These are phyloP conservation scores for Pisolithus microcarpus DNA, from an alignment of 768 basidiomycete species.

Conservation along the genomic window DNA sequence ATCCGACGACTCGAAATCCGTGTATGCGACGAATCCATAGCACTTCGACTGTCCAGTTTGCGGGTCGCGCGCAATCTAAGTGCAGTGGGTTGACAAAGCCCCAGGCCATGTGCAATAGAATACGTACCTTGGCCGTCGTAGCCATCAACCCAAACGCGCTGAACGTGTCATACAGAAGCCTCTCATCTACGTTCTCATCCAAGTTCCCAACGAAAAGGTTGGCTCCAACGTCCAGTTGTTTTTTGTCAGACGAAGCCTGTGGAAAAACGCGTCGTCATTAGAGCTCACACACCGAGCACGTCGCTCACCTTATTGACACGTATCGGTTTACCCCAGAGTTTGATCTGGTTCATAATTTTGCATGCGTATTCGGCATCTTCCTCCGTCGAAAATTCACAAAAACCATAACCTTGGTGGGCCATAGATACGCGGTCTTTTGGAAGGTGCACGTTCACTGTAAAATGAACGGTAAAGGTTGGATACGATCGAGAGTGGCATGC, in stretches of 20 bases:
- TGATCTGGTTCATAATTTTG: constrained; percentile 99
- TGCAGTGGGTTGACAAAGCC: constrained; percentile 3
- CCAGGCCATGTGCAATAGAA: background rate
- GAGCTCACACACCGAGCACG: background rate
- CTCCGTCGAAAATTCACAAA: constrained; percentile 98
- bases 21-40: constrained; percentile 95
- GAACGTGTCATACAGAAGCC: constrained; percentile 90
- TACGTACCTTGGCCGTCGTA: constrained; percentile 71
- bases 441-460: constrained; percentile 88
- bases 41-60: constrained; percentile 83
- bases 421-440: constrained; percentile 98
- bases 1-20: constrained; percentile 96
- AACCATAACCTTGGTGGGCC: constrained; percentile 98
- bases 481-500: background rate
- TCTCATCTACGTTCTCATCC: constrained; percentile 93
- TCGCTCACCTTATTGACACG: constrained; percentile 90
- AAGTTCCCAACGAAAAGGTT: constrained; percentile 95
- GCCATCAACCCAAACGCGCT: constrained; percentile 91
- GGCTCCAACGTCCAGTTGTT: constrained; percentile 95
- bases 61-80: constrained; percentile 87
- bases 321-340: constrained; percentile 97
- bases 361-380: constrained; percentile 99
- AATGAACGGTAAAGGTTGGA: background rate
- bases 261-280: constrained; percentile 2
- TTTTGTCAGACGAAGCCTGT: constrained; percentile 96